Base-by-base conservation (phyloP, 2,329 filamentous ascomycete species). In the Trichoderma lentiforme region DNA sequence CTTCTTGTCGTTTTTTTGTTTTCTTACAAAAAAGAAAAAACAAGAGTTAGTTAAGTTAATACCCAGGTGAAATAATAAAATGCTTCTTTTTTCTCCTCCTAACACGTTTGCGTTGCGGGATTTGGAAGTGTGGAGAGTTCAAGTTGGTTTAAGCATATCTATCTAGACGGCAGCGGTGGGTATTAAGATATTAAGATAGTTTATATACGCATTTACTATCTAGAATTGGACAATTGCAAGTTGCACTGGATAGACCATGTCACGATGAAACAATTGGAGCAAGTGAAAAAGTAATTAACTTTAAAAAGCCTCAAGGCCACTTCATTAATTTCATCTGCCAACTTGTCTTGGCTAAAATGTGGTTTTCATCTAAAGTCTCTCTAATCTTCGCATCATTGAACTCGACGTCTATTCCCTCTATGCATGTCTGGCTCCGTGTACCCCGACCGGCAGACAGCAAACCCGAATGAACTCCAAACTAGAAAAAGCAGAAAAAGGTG, bases 391-490 rank as follows among this genome's bases (percentile, higher is more conserved):
- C 28, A 61, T 72, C 71, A 65, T 70, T 69, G 60, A 61, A 67
- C 66, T 65, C 71, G 60, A 70, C 66, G 65, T 73, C 72, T 71
- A 73, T 71, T 71, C 56, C 69, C 68, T 73, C 68, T 73, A 73
- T 71, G 72, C 61, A 39, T 70, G 57, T 70, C 72, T 62, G 72
- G 66, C 71, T 61, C 71, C 53, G 26, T 66, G 56, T 34, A 60
- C 71, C 71, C 65, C 68, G 68, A 66, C 68, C 69, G 53, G 72
- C 71, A 61, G 70, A 72, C 69, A 64, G 66, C 58, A 72, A 53
- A 69, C 72, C 74, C 67, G 67, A 47, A 66, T 60, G 6, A 76
- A 76, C 75, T 76, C 75, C 75, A 47, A 76, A 73, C 73, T 61
- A 61, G 58, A 57, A 66, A 60, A 60, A 65, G 43, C 30, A 57